Evolutionary conservation across 169 alveolate genomes (phyloP).

Genomic region (Cyclospora cayetanensis): DNA sequence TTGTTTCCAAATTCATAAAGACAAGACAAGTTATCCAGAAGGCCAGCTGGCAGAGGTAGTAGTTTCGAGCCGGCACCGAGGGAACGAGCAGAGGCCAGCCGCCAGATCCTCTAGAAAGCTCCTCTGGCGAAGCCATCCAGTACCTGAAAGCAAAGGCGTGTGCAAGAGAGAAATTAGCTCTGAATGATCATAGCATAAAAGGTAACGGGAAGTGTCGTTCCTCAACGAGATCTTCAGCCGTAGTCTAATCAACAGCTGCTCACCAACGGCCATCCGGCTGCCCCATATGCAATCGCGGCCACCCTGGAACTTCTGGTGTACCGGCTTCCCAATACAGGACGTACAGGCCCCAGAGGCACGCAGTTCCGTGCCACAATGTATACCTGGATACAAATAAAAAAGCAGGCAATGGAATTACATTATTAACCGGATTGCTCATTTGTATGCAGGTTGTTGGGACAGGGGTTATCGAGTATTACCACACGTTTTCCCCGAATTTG

Average conservation of each 20-base stretch:
- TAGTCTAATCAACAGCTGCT: neutral
- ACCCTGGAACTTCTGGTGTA: conserved; percentile 38
- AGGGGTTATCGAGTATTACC: neutral
- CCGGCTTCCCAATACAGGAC: conserved; percentile 40
- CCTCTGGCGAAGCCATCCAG: conserved; percentile 51
- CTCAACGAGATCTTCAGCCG: neutral
- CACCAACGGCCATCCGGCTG: conserved; percentile 63
- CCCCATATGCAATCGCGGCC: conserved; percentile 15
- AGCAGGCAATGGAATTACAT: neutral
- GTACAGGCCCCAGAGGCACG: conserved; percentile 34
- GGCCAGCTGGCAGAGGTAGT: conserved; percentile 54
- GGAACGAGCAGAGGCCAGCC: conserved; percentile 62
- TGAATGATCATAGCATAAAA: neutral
- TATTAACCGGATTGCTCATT: neutral
- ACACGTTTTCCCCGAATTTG: conserved; percentile 64
- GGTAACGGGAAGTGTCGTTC: neutral
- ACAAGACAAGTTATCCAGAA: conserved; percentile 70
- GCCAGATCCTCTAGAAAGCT: neutral
- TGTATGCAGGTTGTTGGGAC: neutral
- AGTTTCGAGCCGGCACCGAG: conserved; percentile 2
- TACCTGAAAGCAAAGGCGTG: conserved; percentile 13
- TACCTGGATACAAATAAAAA: conserved; percentile 14
- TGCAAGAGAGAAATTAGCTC: neutral
- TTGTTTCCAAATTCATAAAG: conserved; percentile 58
- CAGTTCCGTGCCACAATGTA: conserved; percentile 50